These are phyloP conservation scores for Ophiocordyceps sinensis DNA, from an alignment of 2,329 filamentous ascomycete genomes.

Conservation along the genomic window DNA sequence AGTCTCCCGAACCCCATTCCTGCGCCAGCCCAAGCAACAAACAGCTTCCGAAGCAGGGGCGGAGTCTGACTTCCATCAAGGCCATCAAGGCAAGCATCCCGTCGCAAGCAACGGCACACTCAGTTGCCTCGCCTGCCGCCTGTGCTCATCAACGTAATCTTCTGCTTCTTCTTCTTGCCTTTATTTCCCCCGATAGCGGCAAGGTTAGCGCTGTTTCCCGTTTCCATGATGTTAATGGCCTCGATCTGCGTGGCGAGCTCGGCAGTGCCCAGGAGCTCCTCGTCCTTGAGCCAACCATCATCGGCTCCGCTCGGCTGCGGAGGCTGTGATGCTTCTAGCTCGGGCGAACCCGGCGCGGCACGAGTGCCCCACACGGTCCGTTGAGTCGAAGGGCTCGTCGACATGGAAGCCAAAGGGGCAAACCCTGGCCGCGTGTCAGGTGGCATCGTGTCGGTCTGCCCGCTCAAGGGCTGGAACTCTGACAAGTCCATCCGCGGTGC, in stretches of 20 bases:
- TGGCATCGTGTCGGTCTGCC: conserved; percentile 35
- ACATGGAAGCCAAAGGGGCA: conserved; percentile 57
- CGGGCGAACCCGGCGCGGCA: conserved; percentile 46
- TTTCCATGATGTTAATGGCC: conserved; percentile 29
- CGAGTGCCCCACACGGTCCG: conserved; percentile 91
- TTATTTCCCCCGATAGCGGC: conserved; percentile 31
- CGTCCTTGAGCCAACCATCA: conserved; percentile 78
- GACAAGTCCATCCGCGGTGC: conserved; percentile 32
- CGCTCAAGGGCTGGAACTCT: conserved; percentile 50
- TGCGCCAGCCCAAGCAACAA: not conserved
- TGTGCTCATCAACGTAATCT: conserved; percentile 60
- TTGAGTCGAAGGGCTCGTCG: conserved; percentile 61
- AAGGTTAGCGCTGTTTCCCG: conserved; percentile 4
- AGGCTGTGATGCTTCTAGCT: conserved; percentile 26
- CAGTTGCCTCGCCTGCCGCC: conserved; percentile 35
- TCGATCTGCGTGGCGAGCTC: conserved; percentile 48
- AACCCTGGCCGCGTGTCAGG: conserved; percentile 47
- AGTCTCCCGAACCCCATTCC: not conserved
- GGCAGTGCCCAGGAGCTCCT: conserved; percentile 51
- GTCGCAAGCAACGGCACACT: not conserved
- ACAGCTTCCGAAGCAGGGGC: too few relatives aligned
- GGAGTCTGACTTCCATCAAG: not conserved
- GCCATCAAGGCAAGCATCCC: not conserved
- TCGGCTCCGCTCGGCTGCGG: conserved; percentile 24
- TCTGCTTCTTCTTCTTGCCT: conserved; percentile 49